Evolutionary conservation across 169 alveolate genomes (phyloP), one percentile per base, ranked within the genome.

Genomic region (Plasmodium malariae): DNA sequence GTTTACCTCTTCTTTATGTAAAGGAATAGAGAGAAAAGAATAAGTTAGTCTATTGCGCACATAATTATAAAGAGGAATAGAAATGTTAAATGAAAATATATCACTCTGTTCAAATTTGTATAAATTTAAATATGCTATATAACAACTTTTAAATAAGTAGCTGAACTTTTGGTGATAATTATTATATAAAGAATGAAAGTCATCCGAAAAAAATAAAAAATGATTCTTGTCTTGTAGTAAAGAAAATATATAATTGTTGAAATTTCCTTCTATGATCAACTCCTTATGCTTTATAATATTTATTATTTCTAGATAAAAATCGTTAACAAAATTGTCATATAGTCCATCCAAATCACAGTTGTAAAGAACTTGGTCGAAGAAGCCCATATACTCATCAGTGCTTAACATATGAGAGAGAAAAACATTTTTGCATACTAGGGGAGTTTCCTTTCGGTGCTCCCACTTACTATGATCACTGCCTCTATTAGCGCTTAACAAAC

Each of bases 201-300:
- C n/a, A 19, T 63, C 51, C 4, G 78, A n/a, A 32, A 14, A 78
- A 36, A 78, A 78, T 17, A 78, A 4, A 17, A 62, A 78, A 26
- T 78, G 67, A 6, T 78, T 78, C 26, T 19, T 62, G 4, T 78
- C 48, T 48, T 62, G 21, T 26, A 78, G 12, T n/a, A 48, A 45
- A 7, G 89, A 36, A 0, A 37, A 26, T 9, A 63, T n/a, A 54
- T 45, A 78, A 55, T 78, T 78, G 3, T 78, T 28, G 14, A 78
- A 62, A 54, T 78, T 78, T 17, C 70, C 89, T 62, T 54, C 89
- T 24, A 63, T 45, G 2, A 3, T 1, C 5, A 62, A 40, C 14
- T 78, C 71, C 32, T 30, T 62, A 68, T 78, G 78, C 26, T 63
- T 78, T 9, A 78, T 62, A 14, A 78, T 49, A 40, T 37, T 63